Evolutionary conservation across 2,329 filamentous ascomycete species (phyloP).

Genomic region (Colletotrichum sp.): DNA sequence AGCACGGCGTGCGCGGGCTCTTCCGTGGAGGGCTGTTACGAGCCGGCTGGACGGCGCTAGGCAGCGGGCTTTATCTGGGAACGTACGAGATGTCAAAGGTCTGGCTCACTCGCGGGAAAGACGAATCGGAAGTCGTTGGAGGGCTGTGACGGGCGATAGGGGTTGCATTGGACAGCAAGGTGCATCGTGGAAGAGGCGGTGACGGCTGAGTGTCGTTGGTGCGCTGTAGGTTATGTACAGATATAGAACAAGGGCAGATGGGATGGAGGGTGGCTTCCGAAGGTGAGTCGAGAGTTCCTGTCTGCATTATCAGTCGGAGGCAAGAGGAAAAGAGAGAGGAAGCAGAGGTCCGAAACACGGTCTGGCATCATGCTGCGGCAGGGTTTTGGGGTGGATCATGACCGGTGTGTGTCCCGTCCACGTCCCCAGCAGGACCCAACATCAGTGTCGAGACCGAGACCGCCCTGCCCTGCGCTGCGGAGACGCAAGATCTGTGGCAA

Average conservation of each 20-base stretch:
- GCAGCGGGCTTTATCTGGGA: slow-evolving; percentile 83
- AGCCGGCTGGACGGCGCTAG: slow-evolving; percentile 80
- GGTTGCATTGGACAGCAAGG: background rate
- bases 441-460: background rate
- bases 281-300: background rate
- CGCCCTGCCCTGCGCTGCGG: background rate
- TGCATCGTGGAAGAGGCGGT: slow-evolving; percentile 2
- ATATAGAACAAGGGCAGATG: background rate
- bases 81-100: slow-evolving; percentile 82
- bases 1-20: slow-evolving; percentile 74
- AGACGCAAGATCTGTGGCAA: background rate
- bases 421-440: background rate
- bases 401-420: background rate
- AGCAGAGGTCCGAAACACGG: slow-evolving; percentile 1
- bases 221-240: background rate
- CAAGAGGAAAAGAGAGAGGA: background rate
- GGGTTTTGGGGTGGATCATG: background rate
- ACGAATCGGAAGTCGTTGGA: slow-evolving; percentile 41
- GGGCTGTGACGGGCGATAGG: slow-evolving; percentile 22
- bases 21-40: slow-evolving; percentile 79
- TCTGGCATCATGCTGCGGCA: background rate
- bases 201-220: background rate
- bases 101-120: slow-evolving; percentile 57
- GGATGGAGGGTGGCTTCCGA: background rate
- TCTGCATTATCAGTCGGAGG: background rate